Evolutionary conservation across 495 filamentous ascomycete species (phyloP).

Genomic region (Penicillium fimorum): DNA sequence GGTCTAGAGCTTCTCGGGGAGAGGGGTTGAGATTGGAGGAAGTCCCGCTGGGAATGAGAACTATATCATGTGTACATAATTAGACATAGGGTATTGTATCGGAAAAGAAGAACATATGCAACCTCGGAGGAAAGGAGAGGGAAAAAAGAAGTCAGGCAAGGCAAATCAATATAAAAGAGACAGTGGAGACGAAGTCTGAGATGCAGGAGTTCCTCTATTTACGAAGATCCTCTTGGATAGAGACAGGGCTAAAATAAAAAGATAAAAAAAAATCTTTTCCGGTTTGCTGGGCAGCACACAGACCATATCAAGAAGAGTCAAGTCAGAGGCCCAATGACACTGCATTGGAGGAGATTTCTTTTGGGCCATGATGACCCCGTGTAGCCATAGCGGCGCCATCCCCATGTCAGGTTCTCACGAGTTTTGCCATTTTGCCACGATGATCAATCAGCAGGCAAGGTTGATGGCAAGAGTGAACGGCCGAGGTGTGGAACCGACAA

Average conservation of each 20-base stretch:
- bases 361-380: conserved; percentile 11
- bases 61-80: conserved; percentile 27
- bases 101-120: conserved; percentile 9
- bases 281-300: conserved; percentile 17
- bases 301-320: conserved; percentile 17
- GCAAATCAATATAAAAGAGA: conserved; percentile 19
- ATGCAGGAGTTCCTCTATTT: conserved; percentile 16
- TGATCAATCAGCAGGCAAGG: conserved; percentile 27
- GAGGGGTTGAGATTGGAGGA: conserved; percentile 12
- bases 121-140: conserved; percentile 6
- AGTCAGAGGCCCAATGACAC: conserved; percentile 2
- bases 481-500: conserved; percentile 6
- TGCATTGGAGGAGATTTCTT: conserved; percentile 2
- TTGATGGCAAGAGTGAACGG: conserved; percentile 3
- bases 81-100: conserved; percentile 2
- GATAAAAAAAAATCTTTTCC: background rate
- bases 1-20: background rate
- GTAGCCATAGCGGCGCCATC: conserved; percentile 12
- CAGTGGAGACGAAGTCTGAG: conserved; percentile 1
- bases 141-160: conserved; percentile 2
- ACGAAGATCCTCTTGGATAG: conserved; percentile 1
- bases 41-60: conserved; percentile 22
- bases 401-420: conserved; percentile 12
- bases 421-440: conserved; percentile 32
- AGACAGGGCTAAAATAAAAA: background rate